Conservation (phyloP, 2,329 filamentous ascomycete genomes). For the Colletotrichum sp. region DNA sequence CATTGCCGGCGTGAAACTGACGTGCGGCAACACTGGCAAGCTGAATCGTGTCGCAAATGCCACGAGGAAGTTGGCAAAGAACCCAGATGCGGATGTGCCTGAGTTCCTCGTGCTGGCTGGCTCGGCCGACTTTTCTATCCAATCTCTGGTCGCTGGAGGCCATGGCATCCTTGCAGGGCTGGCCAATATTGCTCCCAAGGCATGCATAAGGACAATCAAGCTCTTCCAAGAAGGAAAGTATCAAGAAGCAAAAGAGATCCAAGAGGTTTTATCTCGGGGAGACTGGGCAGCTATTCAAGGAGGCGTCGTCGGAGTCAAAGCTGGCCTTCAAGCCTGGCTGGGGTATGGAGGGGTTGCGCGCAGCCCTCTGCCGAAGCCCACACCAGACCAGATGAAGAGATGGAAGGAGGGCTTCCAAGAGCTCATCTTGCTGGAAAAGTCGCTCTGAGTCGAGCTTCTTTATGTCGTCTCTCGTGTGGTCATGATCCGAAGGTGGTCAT, state of each 20-base stretch:
- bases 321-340: conserved; percentile 67
- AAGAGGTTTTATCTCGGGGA: conserved; percentile 66
- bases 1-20: conserved; percentile 73
- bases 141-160: conserved; percentile 71
- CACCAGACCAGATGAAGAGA: conserved; percentile 48
- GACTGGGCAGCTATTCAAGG: conserved; percentile 78
- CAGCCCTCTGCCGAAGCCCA: conserved; percentile 57
- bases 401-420: conserved; percentile 64
- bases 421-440: conserved; percentile 56
- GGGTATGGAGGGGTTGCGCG: conserved; percentile 66
- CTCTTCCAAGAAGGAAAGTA: conserved; percentile 63
- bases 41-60: conserved; percentile 67
- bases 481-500: neutral
- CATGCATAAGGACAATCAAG: conserved; percentile 66
- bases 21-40: conserved; percentile 74
- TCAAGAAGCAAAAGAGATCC: conserved; percentile 56
- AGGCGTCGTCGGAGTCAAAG: conserved; percentile 75
- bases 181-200: conserved; percentile 73
- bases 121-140: conserved; percentile 75
- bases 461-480: neutral
- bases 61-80: conserved; percentile 48
- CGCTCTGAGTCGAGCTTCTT: conserved; percentile 34
- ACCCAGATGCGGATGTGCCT: conserved; percentile 37
- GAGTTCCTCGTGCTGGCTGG: conserved; percentile 75
- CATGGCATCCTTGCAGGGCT: conserved; percentile 76